Evolutionary conservation across 345 rosid species (phyloP), one percentile per base, ranked within the genome.

Genomic region (Litchi chinensis): DNA sequence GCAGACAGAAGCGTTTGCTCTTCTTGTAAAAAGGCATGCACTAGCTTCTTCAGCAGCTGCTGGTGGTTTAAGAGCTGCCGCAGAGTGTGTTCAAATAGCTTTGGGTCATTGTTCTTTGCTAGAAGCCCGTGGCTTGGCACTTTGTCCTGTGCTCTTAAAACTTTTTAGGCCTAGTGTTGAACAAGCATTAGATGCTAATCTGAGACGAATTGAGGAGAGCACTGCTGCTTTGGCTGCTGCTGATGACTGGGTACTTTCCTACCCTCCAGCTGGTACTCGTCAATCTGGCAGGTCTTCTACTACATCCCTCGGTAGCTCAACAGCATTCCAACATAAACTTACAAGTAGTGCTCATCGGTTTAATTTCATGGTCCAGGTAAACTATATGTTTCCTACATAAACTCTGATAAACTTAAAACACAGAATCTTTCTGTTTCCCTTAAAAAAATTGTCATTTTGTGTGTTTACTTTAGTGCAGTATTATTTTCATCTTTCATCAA

Each of bases 151-250:
- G 79, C 97, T 97, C 65, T 50, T 93, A 75, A 93, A 90, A 86
- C 93, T 89, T 78, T 97, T 97, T 83, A 93, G 94, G 86, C 98
- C 97, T 48, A 94, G 98, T 71, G 98, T 97, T 73, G 98, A 97
- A 82, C 99, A 93, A 85, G 99, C 98, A 50, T 83, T 94, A 66
- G 91, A 97, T 82, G 98, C 99, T 76, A 94, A 97, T 86, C 88
- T 97, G 77, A 97, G 91, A 82, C 88, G 99, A 81, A 97, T 97
- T 82, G 98, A 97, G 87, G 98, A 97, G 84, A 94, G 98, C 82
- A 92, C 98, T 76, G 98, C 99, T 83, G 97, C 99, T 79, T 79
- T 94, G 89, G 99, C 97, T 73, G 99, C 99, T 81, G 98, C 98
- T 75, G 99, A 97, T 91, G 97, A 97, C 80, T 94, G 99, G 99